Evolutionary conservation across 352 stramenopile genomes (phyloP), one percentile per base, ranked within the genome.

Genomic region (Pythium guiyangense): DNA sequence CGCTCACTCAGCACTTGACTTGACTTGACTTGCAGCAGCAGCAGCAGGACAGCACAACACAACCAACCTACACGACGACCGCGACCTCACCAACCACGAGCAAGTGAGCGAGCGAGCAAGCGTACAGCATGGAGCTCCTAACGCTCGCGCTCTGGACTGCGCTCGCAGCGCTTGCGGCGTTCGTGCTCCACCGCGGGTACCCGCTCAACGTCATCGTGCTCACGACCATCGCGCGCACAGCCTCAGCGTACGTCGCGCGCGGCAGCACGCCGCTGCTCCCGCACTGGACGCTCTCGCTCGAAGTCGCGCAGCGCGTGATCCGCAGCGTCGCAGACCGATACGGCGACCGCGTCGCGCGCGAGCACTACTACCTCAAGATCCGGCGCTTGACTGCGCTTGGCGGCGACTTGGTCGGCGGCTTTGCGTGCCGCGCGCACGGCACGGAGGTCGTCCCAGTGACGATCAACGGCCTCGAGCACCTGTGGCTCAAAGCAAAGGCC

Each of bases 401-500:
- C 0, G 69, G 69, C 0, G 55, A 60, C 10, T n/a, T 75, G 11
- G n/a, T 71, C 1, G 71, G 63, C 14, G 59, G 57, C 43, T 60
- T 71, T 10, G 31, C 66, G 1, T 63, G 64, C 42, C 53, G 44
- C 12, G 37, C 40, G 18, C 49, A 61, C 49, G 53, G 57, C 11
- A 70, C 62, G 1, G 57, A 53, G 2, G 52, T 77, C 42, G 43
- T 68, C 25, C 37, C 53, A 2, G 60, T 82, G 2, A 44, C 60
- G 0, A 59, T 70, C 51, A 75, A 80, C 35, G 71, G 65, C 0
- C 61, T 85, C 15, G 72, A 82, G 29, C 74, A 80, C 44, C 26
- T 80, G 8, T 85, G 74, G 72, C 52, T 84, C 18, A 56, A 56
- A 18, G 22, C 56, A 0, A 40, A 50, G 17, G 4, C 39, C 0